A percentile compares a stretch with the other conserved stretches of the same genome.
Evolutionary conservation across 202 grass and related monocot genomes (phyloP).

Genomic region (Carex arenaria): DNA sequence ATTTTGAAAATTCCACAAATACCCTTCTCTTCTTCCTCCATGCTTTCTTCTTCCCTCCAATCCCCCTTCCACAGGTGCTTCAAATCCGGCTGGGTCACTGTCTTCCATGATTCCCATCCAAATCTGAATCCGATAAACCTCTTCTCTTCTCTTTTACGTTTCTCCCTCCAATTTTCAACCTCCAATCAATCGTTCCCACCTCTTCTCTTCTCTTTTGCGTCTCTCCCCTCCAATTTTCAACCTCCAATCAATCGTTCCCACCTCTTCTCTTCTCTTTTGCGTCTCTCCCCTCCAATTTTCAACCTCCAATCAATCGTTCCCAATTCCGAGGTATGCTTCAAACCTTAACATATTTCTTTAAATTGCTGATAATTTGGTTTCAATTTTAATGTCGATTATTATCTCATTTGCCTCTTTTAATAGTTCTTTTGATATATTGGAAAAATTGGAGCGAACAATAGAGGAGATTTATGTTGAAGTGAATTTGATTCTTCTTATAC

Average conservation of each 20-base stretch:
- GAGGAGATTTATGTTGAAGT: not conserved
- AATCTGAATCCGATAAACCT: constrained; percentile 8
- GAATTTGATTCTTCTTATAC: not conserved
- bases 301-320: not conserved
- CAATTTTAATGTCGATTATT: not conserved
- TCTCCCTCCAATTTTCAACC: too few species aligned
- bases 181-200: too few species aligned
- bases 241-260: too few species aligned
- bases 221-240: too few species aligned
- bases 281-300: not conserved
- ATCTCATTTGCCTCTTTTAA: not conserved
- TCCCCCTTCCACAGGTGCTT: too few species aligned
- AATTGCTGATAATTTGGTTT: not conserved
- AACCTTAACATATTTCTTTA: not conserved
- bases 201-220: too few species aligned
- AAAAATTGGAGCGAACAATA: not conserved
- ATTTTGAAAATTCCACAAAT: too few species aligned
- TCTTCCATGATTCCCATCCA: not conserved
- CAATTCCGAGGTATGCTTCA: not conserved
- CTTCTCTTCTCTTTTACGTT: too few species aligned
- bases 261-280: too few species aligned
- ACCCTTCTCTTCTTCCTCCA: too few species aligned
- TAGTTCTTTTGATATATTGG: too few species aligned
- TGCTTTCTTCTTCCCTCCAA: too few species aligned
- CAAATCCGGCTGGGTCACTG: constrained; percentile 1